Conservation (phyloP, 306 rosid species). For the Fragaria ananassa region DNA sequence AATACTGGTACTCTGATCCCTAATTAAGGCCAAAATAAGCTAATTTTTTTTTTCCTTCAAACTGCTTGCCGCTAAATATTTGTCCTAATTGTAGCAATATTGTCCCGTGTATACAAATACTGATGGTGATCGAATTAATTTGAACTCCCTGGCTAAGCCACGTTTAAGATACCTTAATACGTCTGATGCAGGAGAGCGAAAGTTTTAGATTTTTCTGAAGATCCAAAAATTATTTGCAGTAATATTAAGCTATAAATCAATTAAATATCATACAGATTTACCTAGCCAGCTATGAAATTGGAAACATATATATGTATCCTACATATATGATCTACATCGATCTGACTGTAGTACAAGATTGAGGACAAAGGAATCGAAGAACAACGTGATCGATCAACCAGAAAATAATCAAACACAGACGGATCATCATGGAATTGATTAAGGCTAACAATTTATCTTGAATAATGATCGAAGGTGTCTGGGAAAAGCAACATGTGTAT, state of each 20-base stretch:
- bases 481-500: background rate
- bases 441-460: too few species aligned
- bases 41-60: too few species aligned
- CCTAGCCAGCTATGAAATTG: too few species aligned
- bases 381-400: background rate
- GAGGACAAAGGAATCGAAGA: background rate
- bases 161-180: background rate
- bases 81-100: background rate
- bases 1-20: too few species aligned
- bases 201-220: background rate
- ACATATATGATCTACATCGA: background rate
- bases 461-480: background rate
- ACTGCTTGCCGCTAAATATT: too few species aligned
- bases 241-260: background rate
- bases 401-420: background rate
- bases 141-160: background rate
- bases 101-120: background rate
- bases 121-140: background rate
- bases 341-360: background rate
- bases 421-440: background rate
- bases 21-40: too few species aligned
- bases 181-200: background rate
- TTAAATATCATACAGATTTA: background rate
- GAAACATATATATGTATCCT: background rate
- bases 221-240: background rate